Conservation (phyloP, 2,329 filamentous ascomycete species). For the Alternaria dauci region DNA sequence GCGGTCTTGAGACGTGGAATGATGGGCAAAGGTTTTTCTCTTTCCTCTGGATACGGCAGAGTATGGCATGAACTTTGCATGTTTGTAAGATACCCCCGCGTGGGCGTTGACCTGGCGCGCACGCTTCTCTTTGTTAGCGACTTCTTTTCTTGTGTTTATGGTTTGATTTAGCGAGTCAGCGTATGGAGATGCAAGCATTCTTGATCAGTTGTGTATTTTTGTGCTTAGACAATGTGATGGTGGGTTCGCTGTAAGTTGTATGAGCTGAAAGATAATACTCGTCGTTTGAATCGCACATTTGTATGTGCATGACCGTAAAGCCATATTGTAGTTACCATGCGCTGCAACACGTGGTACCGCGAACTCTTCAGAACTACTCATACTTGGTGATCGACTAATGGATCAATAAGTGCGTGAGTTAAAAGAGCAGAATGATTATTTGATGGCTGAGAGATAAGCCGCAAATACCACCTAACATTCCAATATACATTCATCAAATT, state of each 20-base stretch:
- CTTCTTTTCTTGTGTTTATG: constrained; percentile 11
- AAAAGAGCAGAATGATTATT: not conserved
- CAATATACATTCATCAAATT: not conserved
- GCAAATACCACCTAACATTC: not conserved
- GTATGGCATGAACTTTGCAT: constrained; percentile 6
- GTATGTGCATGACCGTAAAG: too few species aligned
- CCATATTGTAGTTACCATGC: too few species aligned
- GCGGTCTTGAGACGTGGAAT: not conserved
- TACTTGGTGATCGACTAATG: too few species aligned
- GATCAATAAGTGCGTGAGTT: too few species aligned
- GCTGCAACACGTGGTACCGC: too few species aligned
- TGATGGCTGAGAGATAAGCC: not conserved
- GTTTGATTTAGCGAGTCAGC: constrained; percentile 3
- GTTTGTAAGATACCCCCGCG: constrained; percentile 27
- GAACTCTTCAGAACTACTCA: too few species aligned
- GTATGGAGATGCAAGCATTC: not conserved
- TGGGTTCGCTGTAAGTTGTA: not conserved
- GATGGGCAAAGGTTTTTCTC: constrained; percentile 4
- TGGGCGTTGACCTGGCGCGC: constrained; percentile 6
- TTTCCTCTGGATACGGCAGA: not conserved
- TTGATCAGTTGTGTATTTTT: not conserved
- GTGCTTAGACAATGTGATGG: not conserved
- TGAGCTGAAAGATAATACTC: not conserved
- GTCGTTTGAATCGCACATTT: too few species aligned
- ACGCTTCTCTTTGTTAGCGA: constrained; percentile 10